Evolutionary conservation across 1,139 yeast species (phyloP), one percentile per base, ranked within the genome.

Genomic region (Blastobotrys illinoisensis): DNA sequence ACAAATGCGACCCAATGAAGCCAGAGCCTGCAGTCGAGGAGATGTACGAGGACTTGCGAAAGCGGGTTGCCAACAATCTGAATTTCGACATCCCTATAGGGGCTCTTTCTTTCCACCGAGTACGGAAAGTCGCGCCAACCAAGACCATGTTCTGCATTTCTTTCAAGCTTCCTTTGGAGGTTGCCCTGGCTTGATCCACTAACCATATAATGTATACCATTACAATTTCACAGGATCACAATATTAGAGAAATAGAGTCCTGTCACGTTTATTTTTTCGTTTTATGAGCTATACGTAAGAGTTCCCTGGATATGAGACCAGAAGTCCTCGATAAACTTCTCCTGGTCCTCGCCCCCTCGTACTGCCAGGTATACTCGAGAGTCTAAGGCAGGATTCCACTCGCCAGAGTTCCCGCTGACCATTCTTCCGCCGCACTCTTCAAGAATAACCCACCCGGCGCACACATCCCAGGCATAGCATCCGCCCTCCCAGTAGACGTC

Each of bases 81-180:
- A 75, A 78, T 1, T 76, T 63, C 63, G 75, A 79, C 1, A 71
- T 83, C 16, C 73, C 82, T 1, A 71, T 74, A 6, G 66, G 54
- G 9, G 63, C 72, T 0, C 73, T 87, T 47, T 66, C 72, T 0
- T 86, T 90, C 70, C 98, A 91, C 67, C 74, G 86, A 61, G 99
- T 95, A 13, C 81, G 99, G 65, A 85, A 84, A 67, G 99, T 95
- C 13, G 93, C 99, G 0, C 99, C 99, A 1, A 89, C 97, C 1
- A 95, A 93, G 68, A 93, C 93, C 36, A 93, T 93, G 99, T 91
- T 82, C 68, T 90, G 98, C 69, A 88, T 88, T 3, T 76, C 91
- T 9, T 90, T 91, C 71, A 71, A 72, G 62, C 76, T 93, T 46
- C 99, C 99, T 0, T 77, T 76, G 57, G 85, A 80, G 57, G 89